phyloP scores from a whole-genome alignment of 208 protist genomes.

The Acanthamoeba rhysodes region DNA sequence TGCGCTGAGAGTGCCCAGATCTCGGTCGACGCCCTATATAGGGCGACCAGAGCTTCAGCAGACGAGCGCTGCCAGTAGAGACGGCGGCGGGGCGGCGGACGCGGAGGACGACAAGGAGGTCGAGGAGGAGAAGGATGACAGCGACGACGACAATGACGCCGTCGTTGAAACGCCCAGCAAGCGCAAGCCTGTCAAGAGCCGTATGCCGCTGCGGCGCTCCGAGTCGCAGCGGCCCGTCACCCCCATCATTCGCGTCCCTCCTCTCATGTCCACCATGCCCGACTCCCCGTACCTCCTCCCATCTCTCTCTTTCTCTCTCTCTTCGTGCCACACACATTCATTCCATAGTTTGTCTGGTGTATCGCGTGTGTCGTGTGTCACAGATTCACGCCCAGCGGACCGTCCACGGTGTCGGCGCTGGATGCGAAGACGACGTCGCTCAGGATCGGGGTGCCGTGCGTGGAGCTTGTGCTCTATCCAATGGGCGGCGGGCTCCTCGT shows the following conservation, averaged over 20 bases:
- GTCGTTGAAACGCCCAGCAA: not conserved
- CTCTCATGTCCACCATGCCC: not conserved
- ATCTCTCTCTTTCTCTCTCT: not conserved
- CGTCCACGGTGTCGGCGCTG: not conserved
- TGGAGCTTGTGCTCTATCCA: conserved; percentile 60
- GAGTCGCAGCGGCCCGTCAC: not conserved
- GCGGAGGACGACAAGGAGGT: not conserved
- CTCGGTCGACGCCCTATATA: not conserved
- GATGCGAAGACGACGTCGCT: conserved; percentile 15
- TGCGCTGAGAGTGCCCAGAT: not conserved
- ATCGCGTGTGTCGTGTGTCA: no score
- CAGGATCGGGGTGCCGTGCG: conserved; percentile 6
- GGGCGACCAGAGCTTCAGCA: not conserved
- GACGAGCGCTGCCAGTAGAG: not conserved
- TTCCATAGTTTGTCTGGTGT: no score
- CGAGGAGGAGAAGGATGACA: not conserved
- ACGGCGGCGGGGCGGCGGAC: not conserved
- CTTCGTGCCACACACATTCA: no score
- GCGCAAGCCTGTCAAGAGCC: not conserved
- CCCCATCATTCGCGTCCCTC: not conserved
- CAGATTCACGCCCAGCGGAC: not conserved
- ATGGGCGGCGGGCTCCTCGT: conserved; percentile 40
- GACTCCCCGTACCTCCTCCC: conserved; percentile 1
- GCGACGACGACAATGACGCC: not conserved
- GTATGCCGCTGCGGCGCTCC: not conserved